A percentile compares a stretch with the other conserved stretches of the same genome.
Evolutionary conservation across 2,329 filamentous ascomycete genomes (phyloP).

Genomic region (Trichoderma pleuroti): DNA sequence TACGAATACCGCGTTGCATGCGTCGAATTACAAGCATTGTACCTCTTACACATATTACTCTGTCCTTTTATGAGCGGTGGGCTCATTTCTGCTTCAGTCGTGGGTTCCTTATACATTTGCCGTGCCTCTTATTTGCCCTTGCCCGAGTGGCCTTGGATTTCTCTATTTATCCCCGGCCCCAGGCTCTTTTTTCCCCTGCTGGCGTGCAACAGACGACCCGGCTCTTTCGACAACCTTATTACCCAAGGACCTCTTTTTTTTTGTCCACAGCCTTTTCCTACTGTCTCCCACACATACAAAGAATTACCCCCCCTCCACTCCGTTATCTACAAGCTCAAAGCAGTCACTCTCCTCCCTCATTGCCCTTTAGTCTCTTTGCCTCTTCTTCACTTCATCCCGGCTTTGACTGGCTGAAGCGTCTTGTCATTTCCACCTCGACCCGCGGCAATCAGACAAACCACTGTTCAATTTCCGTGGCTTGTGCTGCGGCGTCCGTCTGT

Average conservation of each 20-base stretch:
- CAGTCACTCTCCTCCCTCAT: background rate
- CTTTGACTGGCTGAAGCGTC: background rate
- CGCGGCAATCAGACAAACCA: background rate
- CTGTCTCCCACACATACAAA: background rate
- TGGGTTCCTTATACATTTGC: background rate
- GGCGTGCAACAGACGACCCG: background rate
- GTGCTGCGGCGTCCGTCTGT: background rate
- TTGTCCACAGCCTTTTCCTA: background rate
- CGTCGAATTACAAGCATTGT: background rate
- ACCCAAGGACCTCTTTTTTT: background rate
- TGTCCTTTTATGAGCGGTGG: background rate
- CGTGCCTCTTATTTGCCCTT: background rate
- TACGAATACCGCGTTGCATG: background rate
- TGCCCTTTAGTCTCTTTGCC: background rate
- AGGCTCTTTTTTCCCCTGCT: background rate
- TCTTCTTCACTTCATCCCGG: background rate
- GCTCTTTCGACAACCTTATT: background rate
- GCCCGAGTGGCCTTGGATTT: background rate
- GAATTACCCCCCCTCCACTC: background rate
- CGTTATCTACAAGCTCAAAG: background rate
- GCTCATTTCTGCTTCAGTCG: constrained; percentile 3
- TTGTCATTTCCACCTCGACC: background rate
- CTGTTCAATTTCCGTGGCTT: background rate
- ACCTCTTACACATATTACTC: background rate
- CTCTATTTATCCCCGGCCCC: constrained; percentile 16